phyloP scores from a whole-genome alignment of 345 rosid species.

The Eucalyptus microcorys region DNA sequence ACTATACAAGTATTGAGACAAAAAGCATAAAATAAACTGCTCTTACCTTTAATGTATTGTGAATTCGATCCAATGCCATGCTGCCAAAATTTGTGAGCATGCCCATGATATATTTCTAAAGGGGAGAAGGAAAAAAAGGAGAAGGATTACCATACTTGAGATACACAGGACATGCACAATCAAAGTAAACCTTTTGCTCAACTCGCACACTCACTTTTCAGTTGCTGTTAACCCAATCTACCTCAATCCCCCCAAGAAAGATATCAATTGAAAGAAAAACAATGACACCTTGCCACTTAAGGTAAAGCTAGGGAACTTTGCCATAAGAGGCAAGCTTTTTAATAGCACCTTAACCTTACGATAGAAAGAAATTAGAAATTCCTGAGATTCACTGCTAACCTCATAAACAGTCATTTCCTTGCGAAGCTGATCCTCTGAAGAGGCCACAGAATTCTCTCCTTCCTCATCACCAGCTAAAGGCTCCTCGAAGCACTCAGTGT shows the following conservation, averaged over 20 bases:
- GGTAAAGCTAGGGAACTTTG: background rate
- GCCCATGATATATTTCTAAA: slow-evolving; percentile 85
- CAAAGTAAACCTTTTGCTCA: background rate
- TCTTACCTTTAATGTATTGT: slow-evolving; percentile 81
- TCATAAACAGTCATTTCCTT: slow-evolving; percentile 91
- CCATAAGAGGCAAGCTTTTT: background rate
- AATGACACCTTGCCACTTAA: background rate
- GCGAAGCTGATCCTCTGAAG: slow-evolving; percentile 75
- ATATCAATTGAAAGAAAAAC: background rate
- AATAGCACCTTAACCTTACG: background rate
- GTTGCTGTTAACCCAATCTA: background rate
- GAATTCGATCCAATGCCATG: slow-evolving; percentile 87
- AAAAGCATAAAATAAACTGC: background rate
- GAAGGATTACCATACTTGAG: background rate
- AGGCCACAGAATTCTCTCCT: slow-evolving; percentile 62
- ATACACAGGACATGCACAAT: background rate
- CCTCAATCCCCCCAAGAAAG: background rate
- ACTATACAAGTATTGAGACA: background rate
- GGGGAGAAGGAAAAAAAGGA: background rate
- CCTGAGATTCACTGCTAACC: slow-evolving; percentile 19
- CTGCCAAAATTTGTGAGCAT: slow-evolving; percentile 94
- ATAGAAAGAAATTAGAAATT: background rate
- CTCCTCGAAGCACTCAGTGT: slow-evolving; percentile 35
- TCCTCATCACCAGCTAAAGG: slow-evolving; percentile 74
- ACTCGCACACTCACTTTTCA: background rate